Evolutionary conservation across 768 basidiomycete species (phyloP).

Genomic region (Podaxis sp.): DNA sequence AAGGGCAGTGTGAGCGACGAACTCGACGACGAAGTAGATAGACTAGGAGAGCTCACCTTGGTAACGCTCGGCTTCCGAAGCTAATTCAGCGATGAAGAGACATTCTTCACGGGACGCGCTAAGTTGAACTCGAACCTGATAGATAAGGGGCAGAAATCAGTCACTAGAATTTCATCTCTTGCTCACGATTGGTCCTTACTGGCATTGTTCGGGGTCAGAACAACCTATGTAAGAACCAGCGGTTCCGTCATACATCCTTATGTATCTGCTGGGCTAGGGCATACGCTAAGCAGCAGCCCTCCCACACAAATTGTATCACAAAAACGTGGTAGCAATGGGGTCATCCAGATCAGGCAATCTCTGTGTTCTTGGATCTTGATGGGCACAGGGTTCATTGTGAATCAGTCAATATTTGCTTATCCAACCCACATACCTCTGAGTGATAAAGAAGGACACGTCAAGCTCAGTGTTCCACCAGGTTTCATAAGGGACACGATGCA

Average conservation of each 20-base stretch:
- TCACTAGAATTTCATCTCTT: neutral
- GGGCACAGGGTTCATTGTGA: slow-evolving; percentile 8
- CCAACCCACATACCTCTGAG: slow-evolving; percentile 19
- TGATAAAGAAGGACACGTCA: slow-evolving; percentile 95
- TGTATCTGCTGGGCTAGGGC: slow-evolving; percentile 10
- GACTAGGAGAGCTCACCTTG: slow-evolving; percentile 49
- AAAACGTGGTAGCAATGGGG: slow-evolving; percentile 11
- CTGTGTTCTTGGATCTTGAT: neutral
- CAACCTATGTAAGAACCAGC: neutral
- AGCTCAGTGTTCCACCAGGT: slow-evolving; percentile 98
- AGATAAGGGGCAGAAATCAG: neutral
- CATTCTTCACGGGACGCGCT: slow-evolving; percentile 30
- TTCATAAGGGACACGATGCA: slow-evolving; percentile 97
- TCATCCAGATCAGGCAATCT: neutral
- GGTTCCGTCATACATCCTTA: slow-evolving; percentile 5
- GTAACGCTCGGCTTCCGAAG: slow-evolving; percentile 86
- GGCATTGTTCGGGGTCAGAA: slow-evolving; percentile 12
- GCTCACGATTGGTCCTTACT: slow-evolving; percentile 8
- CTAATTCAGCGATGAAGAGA: slow-evolving; percentile 70
- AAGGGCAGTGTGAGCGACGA: neutral
- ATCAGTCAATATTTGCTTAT: neutral
- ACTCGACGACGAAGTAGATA: neutral
- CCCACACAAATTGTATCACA: slow-evolving; percentile 1
- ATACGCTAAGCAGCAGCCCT: neutral
- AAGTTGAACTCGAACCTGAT: slow-evolving; percentile 8